phyloP scores from a whole-genome alignment of 768 basidiomycete species.

The Sarcomyxa edulis region DNA sequence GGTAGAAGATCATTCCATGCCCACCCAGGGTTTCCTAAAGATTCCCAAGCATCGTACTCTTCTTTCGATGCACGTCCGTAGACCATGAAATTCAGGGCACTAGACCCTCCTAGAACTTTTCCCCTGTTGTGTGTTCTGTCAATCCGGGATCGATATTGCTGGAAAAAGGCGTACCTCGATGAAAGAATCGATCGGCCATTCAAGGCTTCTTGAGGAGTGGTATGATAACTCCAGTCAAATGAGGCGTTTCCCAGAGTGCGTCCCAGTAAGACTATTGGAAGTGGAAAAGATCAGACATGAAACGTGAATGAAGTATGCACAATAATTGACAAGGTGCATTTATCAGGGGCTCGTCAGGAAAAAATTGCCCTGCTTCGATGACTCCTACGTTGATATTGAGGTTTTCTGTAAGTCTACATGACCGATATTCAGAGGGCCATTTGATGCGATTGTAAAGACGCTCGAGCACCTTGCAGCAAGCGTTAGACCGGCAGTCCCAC shows the following conservation, averaged over 20 bases:
- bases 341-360: constrained; percentile 12
- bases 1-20: neutral
- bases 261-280: no score
- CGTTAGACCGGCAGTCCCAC: constrained; percentile 14
- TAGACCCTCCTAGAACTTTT: constrained; percentile 16
- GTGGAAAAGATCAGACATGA: no score
- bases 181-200: neutral
- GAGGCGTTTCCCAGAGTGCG: no score
- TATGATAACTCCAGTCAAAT: constrained; percentile 14
- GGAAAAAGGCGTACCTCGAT: no score
- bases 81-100: constrained; percentile 15
- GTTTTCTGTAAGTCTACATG: constrained; percentile 1
- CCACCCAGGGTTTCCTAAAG: constrained; percentile 8
- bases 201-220: constrained; percentile 8
- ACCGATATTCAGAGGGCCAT: neutral
- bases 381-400: constrained; percentile 13
- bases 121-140: no score
- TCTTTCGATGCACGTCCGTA: constrained; percentile 12
- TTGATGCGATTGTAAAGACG: neutral
- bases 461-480: constrained; percentile 11
- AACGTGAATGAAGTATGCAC: no score
- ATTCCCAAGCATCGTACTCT: constrained; percentile 16
- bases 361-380: constrained; percentile 14
- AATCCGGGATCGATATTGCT: no score
- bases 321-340: constrained; percentile 15